Conservation (phyloP, 2,329 filamentous ascomycete genomes). For the Pyricularia sp. region DNA sequence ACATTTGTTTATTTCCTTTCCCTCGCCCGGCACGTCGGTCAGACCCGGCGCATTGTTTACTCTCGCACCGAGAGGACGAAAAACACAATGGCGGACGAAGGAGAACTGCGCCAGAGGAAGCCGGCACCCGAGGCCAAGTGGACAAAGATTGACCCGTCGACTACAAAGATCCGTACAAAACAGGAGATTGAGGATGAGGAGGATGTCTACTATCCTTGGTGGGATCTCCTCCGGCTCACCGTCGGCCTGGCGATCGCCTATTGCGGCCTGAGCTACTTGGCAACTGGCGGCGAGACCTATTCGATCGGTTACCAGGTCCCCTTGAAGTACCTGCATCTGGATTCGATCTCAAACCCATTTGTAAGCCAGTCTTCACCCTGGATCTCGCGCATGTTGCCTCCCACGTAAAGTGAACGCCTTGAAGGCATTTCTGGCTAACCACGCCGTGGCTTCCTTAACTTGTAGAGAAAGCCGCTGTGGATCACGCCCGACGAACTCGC, state of each 20-base stretch:
- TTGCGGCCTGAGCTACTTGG: conserved; percentile 64
- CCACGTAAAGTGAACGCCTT: not conserved
- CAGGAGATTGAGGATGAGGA: conserved; percentile 16
- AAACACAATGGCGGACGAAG: conserved; percentile 1
- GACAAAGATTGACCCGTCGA: conserved; percentile 5
- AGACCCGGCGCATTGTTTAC: not conserved
- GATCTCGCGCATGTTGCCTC: not conserved
- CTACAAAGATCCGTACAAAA: conserved; percentile 15
- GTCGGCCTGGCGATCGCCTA: conserved; percentile 58
- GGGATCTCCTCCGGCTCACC: conserved; percentile 63
- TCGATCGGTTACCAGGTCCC: conserved; percentile 56
- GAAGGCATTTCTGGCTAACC: not conserved
- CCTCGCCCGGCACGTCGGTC: not conserved
- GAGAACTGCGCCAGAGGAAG: conserved; percentile 5
- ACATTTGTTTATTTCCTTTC: not conserved
- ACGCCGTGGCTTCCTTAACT: not conserved
- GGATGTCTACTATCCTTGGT: conserved; percentile 30
- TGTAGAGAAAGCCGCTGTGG: conserved; percentile 41
- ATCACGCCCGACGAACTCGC: conserved; percentile 69
- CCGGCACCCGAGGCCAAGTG: not conserved
- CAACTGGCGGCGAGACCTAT: conserved; percentile 60
- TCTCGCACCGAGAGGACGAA: not conserved
- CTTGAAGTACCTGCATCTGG: conserved; percentile 50
- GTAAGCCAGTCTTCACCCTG: conserved; percentile 29
- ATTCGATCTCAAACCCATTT: conserved; percentile 50